Evolutionary conservation across 345 rosid genomes (phyloP).

Genomic region (Gossypium thurberi): DNA sequence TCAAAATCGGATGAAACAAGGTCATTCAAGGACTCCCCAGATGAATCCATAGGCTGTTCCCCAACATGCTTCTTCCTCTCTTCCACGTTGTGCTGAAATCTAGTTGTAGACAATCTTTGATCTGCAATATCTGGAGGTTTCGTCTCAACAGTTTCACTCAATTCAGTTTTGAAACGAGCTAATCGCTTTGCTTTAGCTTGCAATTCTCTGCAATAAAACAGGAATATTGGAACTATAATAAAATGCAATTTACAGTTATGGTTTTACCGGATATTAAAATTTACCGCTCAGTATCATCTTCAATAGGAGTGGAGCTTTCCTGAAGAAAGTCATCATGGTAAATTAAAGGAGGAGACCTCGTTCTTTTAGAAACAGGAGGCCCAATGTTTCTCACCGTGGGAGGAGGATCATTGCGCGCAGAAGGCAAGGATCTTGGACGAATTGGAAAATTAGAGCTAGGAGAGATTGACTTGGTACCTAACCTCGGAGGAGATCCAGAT

Average conservation of each 20-base stretch:
- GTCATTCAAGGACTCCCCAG: constrained; percentile 12
- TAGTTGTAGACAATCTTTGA: constrained; percentile 1
- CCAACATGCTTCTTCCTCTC: constrained; percentile 12
- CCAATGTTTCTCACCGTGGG: constrained; percentile 20
- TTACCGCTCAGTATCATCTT: constrained; percentile 66
- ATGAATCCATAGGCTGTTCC: background rate
- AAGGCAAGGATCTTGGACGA: constrained; percentile 21
- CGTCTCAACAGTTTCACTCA: background rate
- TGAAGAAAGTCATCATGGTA: constrained; percentile 36
- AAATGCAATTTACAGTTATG: background rate
- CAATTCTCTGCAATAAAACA: constrained; percentile 8
- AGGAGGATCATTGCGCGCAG: constrained; percentile 14
- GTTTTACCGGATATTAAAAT: constrained; percentile 4
- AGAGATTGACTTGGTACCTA: constrained; percentile 32
- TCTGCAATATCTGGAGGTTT: constrained; percentile 4
- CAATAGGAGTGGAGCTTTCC: constrained; percentile 31
- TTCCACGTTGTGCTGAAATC: constrained; percentile 5
- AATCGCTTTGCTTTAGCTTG: constrained; percentile 21
- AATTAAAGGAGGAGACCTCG: constrained; percentile 61
- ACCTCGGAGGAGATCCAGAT: constrained; percentile 38
- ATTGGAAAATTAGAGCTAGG: constrained; percentile 23
- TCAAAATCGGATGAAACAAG: constrained; percentile 28
- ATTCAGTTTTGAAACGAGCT: constrained; percentile 10
- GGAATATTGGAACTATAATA: background rate
- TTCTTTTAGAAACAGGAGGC: constrained; percentile 44